Percentiles rank a stretch among this genome's conserved stretches.
These are phyloP conservation scores for Lathyrus oleraceus DNA, from an alignment of 306 rosid genomes.

Conservation along the genomic window DNA sequence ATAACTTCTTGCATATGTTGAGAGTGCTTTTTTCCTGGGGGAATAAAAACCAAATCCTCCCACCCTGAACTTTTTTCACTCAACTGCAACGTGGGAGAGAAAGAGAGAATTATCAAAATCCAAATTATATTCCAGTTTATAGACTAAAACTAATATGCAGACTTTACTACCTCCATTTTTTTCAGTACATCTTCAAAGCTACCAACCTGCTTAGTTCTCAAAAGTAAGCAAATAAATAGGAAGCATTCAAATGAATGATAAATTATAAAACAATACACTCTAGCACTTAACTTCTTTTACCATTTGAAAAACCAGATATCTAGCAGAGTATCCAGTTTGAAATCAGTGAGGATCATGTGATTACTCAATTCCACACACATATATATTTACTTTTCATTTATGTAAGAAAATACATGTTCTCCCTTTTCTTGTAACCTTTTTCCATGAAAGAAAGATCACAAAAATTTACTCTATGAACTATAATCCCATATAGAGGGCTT, in stretches of 20 bases:
- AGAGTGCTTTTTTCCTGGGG: conserved; percentile 85
- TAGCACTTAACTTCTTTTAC: conserved; percentile 1
- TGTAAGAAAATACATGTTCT: background rate
- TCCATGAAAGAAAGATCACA: conserved; percentile 1
- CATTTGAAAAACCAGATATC: conserved; percentile 6
- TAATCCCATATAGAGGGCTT: background rate
- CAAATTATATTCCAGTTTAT: conserved; percentile 19
- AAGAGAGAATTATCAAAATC: conserved; percentile 32
- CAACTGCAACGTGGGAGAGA: conserved; percentile 50
- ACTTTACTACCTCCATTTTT: conserved; percentile 83
- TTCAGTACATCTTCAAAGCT: conserved; percentile 89
- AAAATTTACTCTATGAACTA: background rate
- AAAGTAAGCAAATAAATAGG: conserved; percentile 7
- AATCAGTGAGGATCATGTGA: conserved; percentile 5
- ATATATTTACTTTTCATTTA: background rate
- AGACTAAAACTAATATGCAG: conserved; percentile 24
- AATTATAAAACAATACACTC: conserved; percentile 20
- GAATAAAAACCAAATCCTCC: conserved; percentile 96
- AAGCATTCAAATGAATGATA: conserved; percentile 23
- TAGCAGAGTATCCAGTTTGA: conserved; percentile 7
- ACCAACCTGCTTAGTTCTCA: conserved; percentile 66
- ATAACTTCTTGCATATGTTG: conserved; percentile 81
- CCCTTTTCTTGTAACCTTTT: conserved; percentile 11
- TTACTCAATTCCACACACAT: conserved; percentile 5
- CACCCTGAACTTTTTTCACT: conserved; percentile 80